Conservation (phyloP, 306 rosid species). For the Fragaria vesca region DNA sequence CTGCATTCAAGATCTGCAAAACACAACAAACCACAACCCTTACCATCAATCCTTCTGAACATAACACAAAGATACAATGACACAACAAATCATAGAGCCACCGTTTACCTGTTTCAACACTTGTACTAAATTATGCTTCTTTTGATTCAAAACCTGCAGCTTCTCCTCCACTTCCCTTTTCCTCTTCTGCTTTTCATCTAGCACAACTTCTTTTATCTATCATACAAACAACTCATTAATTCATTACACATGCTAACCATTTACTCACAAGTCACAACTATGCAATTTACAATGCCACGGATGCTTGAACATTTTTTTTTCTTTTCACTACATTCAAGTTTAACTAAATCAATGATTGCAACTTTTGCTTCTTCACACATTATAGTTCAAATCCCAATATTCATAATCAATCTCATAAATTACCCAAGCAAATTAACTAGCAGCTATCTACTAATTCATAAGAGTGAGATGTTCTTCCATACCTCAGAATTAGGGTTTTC, state of each 20-base stretch:
- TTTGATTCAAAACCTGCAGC: slow-evolving; percentile 66
- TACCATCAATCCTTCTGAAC: not conserved
- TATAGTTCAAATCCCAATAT: not conserved
- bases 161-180: slow-evolving; percentile 76
- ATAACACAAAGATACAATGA: not conserved
- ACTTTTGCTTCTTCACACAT: slow-evolving; percentile 3
- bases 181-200: slow-evolving; percentile 52
- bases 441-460: slow-evolving; percentile 1
- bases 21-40: slow-evolving; percentile 15
- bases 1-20: slow-evolving; percentile 80
- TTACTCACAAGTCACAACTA: not conserved
- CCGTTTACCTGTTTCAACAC: slow-evolving; percentile 81
- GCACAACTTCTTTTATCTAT: slow-evolving; percentile 47
- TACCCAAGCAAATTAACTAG: not conserved
- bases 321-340: not conserved
- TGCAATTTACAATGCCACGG: not conserved
- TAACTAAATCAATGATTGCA: not conserved
- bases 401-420: not conserved
- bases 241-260: slow-evolving; percentile 2
- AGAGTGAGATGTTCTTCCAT: not conserved
- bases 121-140: slow-evolving; percentile 79
- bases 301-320: not conserved
- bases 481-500: slow-evolving; percentile 47
- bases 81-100: not conserved
- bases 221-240: slow-evolving; percentile 16